These are phyloP conservation scores for Puya raimondii DNA, from an alignment of 176 grass and related monocot species.

Conservation along the genomic window DNA sequence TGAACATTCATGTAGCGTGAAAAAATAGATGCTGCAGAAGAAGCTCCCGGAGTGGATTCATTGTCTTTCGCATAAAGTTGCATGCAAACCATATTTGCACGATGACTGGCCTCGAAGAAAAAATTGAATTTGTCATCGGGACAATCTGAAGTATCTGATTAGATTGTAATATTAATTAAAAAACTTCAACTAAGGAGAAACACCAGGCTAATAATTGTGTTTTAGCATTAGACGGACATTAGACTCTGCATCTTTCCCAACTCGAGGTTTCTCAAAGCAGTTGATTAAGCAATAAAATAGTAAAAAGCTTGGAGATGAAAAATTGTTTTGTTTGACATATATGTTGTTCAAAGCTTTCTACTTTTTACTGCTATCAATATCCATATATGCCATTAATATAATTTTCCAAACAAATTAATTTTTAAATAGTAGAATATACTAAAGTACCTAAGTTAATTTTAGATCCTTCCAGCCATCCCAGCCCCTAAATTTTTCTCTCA, in stretches of 20 bases:
- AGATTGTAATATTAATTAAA: conserved; percentile 44
- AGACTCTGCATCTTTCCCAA: not conserved
- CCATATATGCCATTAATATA: no score
- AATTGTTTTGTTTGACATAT: not conserved
- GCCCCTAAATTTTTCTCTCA: no score
- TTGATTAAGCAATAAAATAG: conserved; percentile 1
- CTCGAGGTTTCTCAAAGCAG: not conserved
- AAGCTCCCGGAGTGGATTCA: conserved; percentile 67
- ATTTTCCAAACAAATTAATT: no score
- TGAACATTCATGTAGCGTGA: conserved; percentile 64
- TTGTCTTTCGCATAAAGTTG: conserved; percentile 83
- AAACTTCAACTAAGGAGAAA: conserved; percentile 18
- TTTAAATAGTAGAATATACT: no score
- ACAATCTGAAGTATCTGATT: conserved; percentile 69
- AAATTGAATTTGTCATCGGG: conserved; percentile 56
- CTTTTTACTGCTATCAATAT: no score
- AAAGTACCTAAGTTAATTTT: no score
- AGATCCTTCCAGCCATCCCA: no score
- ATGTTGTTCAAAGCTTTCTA: no score
- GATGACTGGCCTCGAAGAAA: conserved; percentile 73
- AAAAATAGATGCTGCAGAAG: conserved; percentile 68
- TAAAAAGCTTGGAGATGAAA: not conserved
- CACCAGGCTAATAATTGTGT: conserved; percentile 3
- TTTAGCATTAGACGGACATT: not conserved
- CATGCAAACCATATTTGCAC: conserved; percentile 87